phyloP scores from a whole-genome alignment of 2,329 filamentous ascomycete species.

The Paecilomyces niveus region DNA sequence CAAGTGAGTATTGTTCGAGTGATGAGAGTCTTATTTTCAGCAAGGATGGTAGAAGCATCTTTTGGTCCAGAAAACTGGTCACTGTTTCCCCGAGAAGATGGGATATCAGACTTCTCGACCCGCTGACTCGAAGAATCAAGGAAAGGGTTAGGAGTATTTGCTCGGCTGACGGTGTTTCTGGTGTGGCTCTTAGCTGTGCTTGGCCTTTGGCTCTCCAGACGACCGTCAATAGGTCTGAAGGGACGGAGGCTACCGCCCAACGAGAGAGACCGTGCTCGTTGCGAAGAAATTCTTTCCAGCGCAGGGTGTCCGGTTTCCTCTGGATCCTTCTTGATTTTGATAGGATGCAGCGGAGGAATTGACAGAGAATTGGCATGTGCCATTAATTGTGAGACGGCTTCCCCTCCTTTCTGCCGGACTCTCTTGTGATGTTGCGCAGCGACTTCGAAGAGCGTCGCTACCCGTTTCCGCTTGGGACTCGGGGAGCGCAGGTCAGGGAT shows the following conservation, averaged over 20 bases:
- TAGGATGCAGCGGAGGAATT: conserved; percentile 21
- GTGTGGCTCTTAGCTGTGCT: conserved; percentile 15
- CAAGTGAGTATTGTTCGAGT: conserved; percentile 37
- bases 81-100: background rate
- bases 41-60: conserved; percentile 21
- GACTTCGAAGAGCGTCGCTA: conserved; percentile 35
- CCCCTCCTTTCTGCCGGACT: conserved; percentile 33
- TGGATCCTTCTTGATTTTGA: conserved; percentile 29
- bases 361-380: conserved; percentile 22
- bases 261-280: conserved; percentile 27
- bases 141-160: conserved; percentile 18
- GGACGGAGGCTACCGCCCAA: conserved; percentile 19
- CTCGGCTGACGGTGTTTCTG: conserved; percentile 8
- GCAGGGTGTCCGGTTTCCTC: conserved; percentile 22
- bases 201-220: conserved; percentile 11
- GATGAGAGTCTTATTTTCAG: conserved; percentile 34
- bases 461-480: conserved; percentile 36
- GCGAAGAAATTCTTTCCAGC: conserved; percentile 20
- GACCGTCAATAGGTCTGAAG: conserved; percentile 10
- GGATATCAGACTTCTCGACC: conserved; percentile 3
- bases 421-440: conserved; percentile 34
- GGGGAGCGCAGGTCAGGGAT: conserved; percentile 31
- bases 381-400: conserved; percentile 34
- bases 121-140: conserved; percentile 13
- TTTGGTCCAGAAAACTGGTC: conserved; percentile 14